Evolutionary conservation across 345 rosid genomes (phyloP), one percentile per base, ranked within the genome.

Genomic region (Toxicodendron radicans): DNA sequence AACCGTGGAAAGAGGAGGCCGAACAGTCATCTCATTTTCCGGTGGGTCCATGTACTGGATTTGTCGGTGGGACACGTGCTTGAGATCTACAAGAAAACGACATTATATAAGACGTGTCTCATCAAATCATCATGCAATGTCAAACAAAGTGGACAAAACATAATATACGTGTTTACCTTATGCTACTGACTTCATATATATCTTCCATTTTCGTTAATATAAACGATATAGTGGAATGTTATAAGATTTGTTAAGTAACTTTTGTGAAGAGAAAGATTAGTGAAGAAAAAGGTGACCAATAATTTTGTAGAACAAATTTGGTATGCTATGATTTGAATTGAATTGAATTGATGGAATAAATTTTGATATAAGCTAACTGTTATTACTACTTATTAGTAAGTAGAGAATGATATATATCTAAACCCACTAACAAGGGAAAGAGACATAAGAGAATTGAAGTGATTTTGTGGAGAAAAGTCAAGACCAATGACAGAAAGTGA

Each of bases 1-100:
- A 65, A 62, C 72, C 73, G 59, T 69, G 66, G 3, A 61, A 20
- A 2, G 56, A 10, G 21, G 38, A 8, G 18, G 3, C 30, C 58
- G 16, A 27, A 64, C 27, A 27, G 58, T 52, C 33, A 9, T 33
- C 17, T 57, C 64, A n/a, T n/a, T n/a, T 33, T 38, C 10, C 13
- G 17, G 51, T 3, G 73, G 78, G 71, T 35, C 74, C 66, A 16
- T 18, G 64, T 24, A 23, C 57, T 58, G 12, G 81, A 76, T 73
- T 71, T 73, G 82, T 72, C 76, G 79, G 84, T 70, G 64, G 66
- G 79, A 78, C 85, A 83, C 84, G 81, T 81, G 81, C 62, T 62
- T 46, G 35, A 53, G 60, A 80, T 74, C 73, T 64, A 59, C 10
- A n/a, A 45, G 81, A 76, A 79, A 81, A 78, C 23, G 79, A 79